Evolutionary conservation across 2,329 filamentous ascomycete species (phyloP).

Genomic region (Colletotrichum coccodes): DNA sequence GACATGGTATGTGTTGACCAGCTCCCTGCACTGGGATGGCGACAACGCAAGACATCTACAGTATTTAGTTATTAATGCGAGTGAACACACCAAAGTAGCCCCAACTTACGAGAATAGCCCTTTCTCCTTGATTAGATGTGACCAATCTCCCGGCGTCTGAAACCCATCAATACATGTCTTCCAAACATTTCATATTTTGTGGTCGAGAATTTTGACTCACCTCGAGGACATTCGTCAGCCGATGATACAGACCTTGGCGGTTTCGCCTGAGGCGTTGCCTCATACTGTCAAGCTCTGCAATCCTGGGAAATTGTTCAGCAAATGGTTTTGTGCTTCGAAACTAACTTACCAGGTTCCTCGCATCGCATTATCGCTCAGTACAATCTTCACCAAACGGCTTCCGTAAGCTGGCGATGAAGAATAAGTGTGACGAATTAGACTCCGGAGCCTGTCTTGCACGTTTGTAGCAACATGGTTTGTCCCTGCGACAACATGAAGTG

Average conservation of each 20-base stretch:
- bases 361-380: background rate
- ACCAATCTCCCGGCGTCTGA: conserved; percentile 25
- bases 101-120: conserved; percentile 22
- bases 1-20: conserved; percentile 1
- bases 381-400: conserved; percentile 17
- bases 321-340: background rate
- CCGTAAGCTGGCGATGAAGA: conserved; percentile 20
- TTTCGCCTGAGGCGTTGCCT: conserved; percentile 6
- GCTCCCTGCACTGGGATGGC: conserved; percentile 4
- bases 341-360: background rate
- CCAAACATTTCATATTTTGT: background rate
- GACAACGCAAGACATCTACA: conserved; percentile 7
- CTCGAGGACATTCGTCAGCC: background rate
- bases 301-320: background rate
- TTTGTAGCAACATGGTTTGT: conserved; percentile 6
- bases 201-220: background rate
- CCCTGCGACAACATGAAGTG: conserved; percentile 30
- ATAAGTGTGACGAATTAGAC: conserved; percentile 20
- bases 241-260: background rate
- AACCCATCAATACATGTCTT: background rate
- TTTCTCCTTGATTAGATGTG: conserved; percentile 11
- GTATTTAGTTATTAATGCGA: background rate
- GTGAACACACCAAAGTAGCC: no score
- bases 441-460: conserved; percentile 23
- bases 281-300: conserved; percentile 2